phyloP scores from a whole-genome alignment of 2,329 filamentous ascomycete species.

The Phialocephala subalpina region DNA sequence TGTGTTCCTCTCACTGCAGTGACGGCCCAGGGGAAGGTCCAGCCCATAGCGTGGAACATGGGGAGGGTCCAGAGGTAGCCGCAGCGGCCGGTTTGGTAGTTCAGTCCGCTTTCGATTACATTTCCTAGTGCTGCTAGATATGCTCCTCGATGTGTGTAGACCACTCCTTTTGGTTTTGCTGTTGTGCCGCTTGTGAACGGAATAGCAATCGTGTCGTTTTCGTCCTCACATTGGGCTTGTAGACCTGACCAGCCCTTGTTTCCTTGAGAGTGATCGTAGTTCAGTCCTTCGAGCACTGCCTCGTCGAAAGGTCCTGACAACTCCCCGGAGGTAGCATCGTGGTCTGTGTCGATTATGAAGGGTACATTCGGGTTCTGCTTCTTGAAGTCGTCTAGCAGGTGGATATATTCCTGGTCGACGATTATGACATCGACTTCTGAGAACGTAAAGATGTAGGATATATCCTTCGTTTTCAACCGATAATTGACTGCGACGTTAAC shows the following conservation, averaged over 20 bases:
- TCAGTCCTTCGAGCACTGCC: conserved; percentile 81
- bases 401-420: conserved; percentile 81
- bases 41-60: conserved; percentile 77
- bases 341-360: conserved; percentile 83
- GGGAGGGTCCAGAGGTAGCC: conserved; percentile 92
- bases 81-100: conserved; percentile 72
- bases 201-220: conserved; percentile 84
- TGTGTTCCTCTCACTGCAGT: conserved; percentile 94
- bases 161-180: conserved; percentile 88
- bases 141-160: conserved; percentile 87
- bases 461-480: conserved; percentile 81
- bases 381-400: conserved; percentile 73
- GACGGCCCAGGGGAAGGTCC: conserved; percentile 86
- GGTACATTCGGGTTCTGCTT: conserved; percentile 68
- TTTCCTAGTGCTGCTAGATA: conserved; percentile 89
- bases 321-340: conserved; percentile 77
- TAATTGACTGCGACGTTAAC: conserved; percentile 81
- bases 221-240: conserved; percentile 70
- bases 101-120: conserved; percentile 87
- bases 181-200: conserved; percentile 96
- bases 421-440: conserved; percentile 88
- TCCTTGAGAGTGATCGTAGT: conserved; percentile 72
- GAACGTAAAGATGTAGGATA: conserved; percentile 89
- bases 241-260: conserved; percentile 79
- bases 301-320: conserved; percentile 83